Evolutionary conservation across 2,329 filamentous ascomycete genomes (phyloP), one percentile per base, ranked within the genome.

Genomic region (Microcera coccophila): DNA sequence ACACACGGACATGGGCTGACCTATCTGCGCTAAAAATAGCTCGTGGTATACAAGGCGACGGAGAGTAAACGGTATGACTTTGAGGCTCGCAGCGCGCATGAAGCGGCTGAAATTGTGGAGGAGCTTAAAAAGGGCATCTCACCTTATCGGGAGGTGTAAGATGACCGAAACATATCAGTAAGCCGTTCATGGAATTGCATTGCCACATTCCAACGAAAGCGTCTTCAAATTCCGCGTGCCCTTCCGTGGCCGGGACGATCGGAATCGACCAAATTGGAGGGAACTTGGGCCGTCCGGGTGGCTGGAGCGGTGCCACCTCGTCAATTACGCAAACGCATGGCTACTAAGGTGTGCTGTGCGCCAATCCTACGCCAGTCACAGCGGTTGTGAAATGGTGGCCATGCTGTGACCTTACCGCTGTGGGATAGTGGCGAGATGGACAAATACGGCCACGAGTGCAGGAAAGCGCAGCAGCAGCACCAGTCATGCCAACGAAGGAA

Each of bases 31-130:
- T 39, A 40, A 57, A 50, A 53, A 50, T 49, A 83, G 79, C 68
- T 84, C 18, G 72, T 89, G 40, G 84, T 91, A 17, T 90, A 85
- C 64, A 84, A 82, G 61, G 79, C 83, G 37, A 79, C 81, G 2
- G 87, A 90, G 67, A 84, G 77, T 48, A 91, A 91, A 68, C 69
- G 87, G 47, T 93, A 93, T 64, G 87, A 93, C 52, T 93, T 93
- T 62, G 87, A 91, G 65, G 82, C 86, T n/a, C 79, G 77, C 52
- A 84, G 73, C 51, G 72, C 76, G 10, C 79, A 82, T 21, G 86
- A 90, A 65, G 87, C 87, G 33, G 72, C 78, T n/a, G 85, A 88
- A 60, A 88, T 93, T 61, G 86, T 91, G 20, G 74, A 71, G 44
- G 86, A 90, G 68, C 79, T 93, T 48, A 87, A 86, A 66, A 87